phyloP scores from a whole-genome alignment of 2,329 filamentous ascomycete genomes.

The Diplodia sapinea region DNA sequence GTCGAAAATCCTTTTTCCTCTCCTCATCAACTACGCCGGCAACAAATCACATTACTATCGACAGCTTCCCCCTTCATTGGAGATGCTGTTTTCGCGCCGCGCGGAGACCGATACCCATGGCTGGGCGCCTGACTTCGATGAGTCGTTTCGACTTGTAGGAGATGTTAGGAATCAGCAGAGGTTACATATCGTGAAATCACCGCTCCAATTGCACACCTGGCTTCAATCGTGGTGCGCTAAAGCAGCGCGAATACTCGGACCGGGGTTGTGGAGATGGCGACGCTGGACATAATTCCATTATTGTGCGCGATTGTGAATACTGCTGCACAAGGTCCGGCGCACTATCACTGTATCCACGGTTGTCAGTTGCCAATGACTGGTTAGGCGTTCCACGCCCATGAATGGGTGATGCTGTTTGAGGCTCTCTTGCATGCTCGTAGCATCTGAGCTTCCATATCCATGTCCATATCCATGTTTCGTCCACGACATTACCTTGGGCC shows the following conservation, averaged over 20 bases:
- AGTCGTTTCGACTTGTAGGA: constrained; percentile 67
- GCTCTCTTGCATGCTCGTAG: no score
- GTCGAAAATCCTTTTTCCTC: constrained; percentile 47
- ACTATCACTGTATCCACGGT: no score
- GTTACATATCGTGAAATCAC: constrained; percentile 57
- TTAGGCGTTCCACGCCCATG: no score
- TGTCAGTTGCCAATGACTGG: no score
- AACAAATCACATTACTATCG: constrained; percentile 63
- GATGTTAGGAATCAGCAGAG: constrained; percentile 75
- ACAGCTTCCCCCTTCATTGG: constrained; percentile 59
- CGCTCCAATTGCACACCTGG: neutral
- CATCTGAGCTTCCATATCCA: no score
- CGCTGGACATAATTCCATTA: no score
- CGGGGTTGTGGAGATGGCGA: neutral
- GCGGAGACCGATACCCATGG: constrained; percentile 71
- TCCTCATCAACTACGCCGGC: constrained; percentile 57
- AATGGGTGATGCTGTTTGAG: no score
- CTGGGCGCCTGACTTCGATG: constrained; percentile 74
- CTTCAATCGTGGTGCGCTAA: no score
- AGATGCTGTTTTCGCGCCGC: constrained; percentile 71
- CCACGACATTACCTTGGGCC: no score
- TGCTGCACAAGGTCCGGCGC: no score
- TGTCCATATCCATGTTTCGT: no score
- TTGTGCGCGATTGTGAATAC: no score
- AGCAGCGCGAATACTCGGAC: neutral